These are phyloP conservation scores for Albophoma yamanashiensis DNA, from an alignment of 2,329 filamentous ascomycete genomes.

Conservation along the genomic window DNA sequence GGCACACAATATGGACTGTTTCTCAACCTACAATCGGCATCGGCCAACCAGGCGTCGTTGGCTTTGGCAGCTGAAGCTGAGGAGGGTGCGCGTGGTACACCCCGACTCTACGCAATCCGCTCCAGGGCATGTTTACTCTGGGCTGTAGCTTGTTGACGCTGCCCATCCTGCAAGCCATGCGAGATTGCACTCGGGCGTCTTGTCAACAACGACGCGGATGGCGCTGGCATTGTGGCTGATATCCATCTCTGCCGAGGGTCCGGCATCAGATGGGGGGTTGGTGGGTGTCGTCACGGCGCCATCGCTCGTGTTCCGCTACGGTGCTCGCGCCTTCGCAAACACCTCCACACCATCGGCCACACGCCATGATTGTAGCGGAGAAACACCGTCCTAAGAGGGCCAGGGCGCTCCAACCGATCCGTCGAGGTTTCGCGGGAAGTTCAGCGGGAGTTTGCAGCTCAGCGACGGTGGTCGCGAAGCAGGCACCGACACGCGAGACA, in stretches of 20 bases:
- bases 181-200: neutral
- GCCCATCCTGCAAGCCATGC: neutral
- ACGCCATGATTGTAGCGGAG: neutral
- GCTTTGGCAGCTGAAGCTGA: neutral
- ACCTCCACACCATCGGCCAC: neutral
- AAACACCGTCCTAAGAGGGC: neutral
- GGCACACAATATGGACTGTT: too few species aligned
- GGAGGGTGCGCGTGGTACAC: neutral
- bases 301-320: neutral
- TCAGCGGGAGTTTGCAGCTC: neutral
- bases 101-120: too few species aligned
- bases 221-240: neutral
- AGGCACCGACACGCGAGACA: neutral
- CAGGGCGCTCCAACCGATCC: neutral
- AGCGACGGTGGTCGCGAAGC: neutral
- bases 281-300: neutral
- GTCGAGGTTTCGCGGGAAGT: neutral
- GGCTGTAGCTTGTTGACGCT: neutral
- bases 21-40: neutral
- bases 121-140: neutral
- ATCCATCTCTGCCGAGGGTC: neutral
- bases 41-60: neutral
- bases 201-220: neutral
- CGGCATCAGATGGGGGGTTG: neutral
- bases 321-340: neutral